These are phyloP conservation scores for Silene conica DNA, from an alignment of 148 eudicot species.

Conservation along the genomic window DNA sequence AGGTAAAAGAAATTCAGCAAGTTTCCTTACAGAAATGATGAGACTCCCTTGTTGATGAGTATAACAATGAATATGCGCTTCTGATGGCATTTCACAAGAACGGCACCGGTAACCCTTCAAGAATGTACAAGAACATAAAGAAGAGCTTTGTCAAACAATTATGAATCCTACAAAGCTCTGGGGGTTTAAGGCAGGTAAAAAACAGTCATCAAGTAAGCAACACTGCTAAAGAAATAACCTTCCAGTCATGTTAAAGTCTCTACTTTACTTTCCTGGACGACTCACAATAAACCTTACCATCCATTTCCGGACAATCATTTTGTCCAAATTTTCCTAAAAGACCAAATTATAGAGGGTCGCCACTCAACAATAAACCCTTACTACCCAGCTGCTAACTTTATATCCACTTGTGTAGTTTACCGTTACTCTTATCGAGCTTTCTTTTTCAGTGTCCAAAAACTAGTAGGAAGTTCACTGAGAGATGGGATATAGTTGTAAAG, in stretches of 20 bases:
- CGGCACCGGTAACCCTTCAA: constrained; percentile 70
- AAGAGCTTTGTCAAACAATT: constrained; percentile 13
- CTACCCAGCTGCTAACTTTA: neutral
- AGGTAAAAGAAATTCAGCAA: constrained; percentile 61
- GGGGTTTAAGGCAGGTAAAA: constrained; percentile 9
- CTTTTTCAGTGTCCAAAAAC: neutral
- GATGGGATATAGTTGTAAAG: neutral
- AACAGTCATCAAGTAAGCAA: neutral
- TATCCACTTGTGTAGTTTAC: neutral
- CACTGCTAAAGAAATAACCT: neutral
- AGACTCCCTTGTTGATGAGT: constrained; percentile 94
- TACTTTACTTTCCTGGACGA: too few relatives aligned
- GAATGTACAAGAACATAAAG: constrained; percentile 2
- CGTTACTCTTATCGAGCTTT: neutral
- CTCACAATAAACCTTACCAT: too few relatives aligned
- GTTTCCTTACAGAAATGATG: constrained; percentile 90
- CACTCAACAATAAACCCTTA: neutral
- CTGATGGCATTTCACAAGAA: constrained; percentile 84
- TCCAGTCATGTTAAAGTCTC: neutral
- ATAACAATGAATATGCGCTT: constrained; percentile 94
- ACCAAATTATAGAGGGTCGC: neutral
- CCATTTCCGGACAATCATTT: neutral
- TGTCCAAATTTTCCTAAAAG: neutral
- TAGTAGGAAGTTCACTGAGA: neutral
- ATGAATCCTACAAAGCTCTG: neutral